These are phyloP conservation scores for Fraxinus floribunda DNA, from an alignment of 305 asterid genomes.

Conservation along the genomic window DNA sequence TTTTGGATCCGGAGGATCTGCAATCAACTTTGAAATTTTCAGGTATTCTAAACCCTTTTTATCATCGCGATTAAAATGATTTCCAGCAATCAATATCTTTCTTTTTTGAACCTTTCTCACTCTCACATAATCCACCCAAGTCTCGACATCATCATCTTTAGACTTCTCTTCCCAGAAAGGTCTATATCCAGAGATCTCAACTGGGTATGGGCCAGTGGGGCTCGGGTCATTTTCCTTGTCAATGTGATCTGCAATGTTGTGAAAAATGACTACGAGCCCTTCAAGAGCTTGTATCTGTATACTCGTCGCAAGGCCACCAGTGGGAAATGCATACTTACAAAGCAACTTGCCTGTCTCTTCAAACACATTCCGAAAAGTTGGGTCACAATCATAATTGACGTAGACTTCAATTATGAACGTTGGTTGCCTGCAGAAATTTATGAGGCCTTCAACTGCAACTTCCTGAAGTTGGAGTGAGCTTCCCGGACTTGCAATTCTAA, in stretches of 20 bases:
- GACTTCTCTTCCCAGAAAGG: slow-evolving; percentile 85
- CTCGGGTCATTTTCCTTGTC: slow-evolving; percentile 66
- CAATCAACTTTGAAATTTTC: slow-evolving; percentile 48
- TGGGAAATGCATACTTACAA: slow-evolving; percentile 83
- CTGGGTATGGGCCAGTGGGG: slow-evolving; percentile 64
- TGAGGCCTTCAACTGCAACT: slow-evolving; percentile 77
- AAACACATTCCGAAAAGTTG: slow-evolving; percentile 64
- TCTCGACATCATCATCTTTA: slow-evolving; percentile 42
- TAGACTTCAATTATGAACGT: slow-evolving; percentile 63
- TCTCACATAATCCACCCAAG: slow-evolving; percentile 68
- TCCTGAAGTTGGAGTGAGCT: slow-evolving; percentile 68
- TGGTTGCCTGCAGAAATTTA: slow-evolving; percentile 83
- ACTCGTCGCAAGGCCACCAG: slow-evolving; percentile 40
- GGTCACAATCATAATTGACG: slow-evolving; percentile 81
- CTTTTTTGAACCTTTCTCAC: slow-evolving; percentile 70
- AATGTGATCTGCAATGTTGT: slow-evolving; percentile 70
- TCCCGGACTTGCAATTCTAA: slow-evolving; percentile 47
- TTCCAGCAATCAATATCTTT: slow-evolving; percentile 72
- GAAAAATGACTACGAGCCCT: slow-evolving; percentile 65
- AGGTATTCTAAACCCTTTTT: slow-evolving; percentile 78
- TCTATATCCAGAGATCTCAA: slow-evolving; percentile 53
- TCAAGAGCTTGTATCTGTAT: slow-evolving; percentile 84
- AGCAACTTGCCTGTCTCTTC: slow-evolving; percentile 74
- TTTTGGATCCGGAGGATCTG: slow-evolving; percentile 75
- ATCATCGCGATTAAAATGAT: slow-evolving; percentile 73